Evolutionary conservation across 371 early-diverging fungal species (phyloP).

Genomic region (Capniomyces stellatus): DNA sequence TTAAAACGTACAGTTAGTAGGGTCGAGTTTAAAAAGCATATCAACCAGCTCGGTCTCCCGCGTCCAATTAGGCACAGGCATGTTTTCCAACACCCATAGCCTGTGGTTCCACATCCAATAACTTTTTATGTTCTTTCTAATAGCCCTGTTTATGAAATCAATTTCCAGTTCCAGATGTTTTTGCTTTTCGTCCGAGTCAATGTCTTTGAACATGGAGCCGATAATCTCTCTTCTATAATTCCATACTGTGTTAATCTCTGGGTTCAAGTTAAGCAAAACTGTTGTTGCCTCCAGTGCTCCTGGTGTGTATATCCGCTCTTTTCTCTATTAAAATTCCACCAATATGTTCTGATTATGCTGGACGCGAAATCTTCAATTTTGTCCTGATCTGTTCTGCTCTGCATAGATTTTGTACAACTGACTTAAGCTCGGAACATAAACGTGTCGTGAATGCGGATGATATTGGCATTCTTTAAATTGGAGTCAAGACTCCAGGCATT

Average conservation of each 20-base stretch:
- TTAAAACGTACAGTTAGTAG: slow-evolving; percentile 72
- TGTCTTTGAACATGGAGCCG: slow-evolving; percentile 7
- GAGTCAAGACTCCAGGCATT: too few relatives aligned
- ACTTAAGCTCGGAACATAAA: too few relatives aligned
- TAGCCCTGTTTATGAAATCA: slow-evolving; percentile 37
- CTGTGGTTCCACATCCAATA: slow-evolving; percentile 95
- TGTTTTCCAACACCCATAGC: slow-evolving; percentile 58
- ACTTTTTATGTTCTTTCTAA: slow-evolving; percentile 59
- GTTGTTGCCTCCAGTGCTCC: slow-evolving; percentile 35
- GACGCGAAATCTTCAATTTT: too few relatives aligned
- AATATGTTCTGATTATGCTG: too few relatives aligned
- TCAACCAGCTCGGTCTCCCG: slow-evolving; percentile 54
- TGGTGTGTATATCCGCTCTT: neutral
- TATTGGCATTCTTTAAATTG: too few relatives aligned
- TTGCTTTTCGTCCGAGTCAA: slow-evolving; percentile 18
- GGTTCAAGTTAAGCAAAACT: slow-evolving; percentile 50
- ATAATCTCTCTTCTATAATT: slow-evolving; percentile 61
- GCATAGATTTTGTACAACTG: too few relatives aligned
- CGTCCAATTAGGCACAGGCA: slow-evolving; percentile 60
- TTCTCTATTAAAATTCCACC: neutral
- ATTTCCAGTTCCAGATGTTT: slow-evolving; percentile 35
- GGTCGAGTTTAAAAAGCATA: slow-evolving; percentile 63
- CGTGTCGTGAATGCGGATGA: too few relatives aligned
- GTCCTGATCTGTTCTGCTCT: too few relatives aligned
- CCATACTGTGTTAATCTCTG: slow-evolving; percentile 84